phyloP scores from a whole-genome alignment of 495 filamentous ascomycete genomes.

The Aspergillus funiculosus region DNA sequence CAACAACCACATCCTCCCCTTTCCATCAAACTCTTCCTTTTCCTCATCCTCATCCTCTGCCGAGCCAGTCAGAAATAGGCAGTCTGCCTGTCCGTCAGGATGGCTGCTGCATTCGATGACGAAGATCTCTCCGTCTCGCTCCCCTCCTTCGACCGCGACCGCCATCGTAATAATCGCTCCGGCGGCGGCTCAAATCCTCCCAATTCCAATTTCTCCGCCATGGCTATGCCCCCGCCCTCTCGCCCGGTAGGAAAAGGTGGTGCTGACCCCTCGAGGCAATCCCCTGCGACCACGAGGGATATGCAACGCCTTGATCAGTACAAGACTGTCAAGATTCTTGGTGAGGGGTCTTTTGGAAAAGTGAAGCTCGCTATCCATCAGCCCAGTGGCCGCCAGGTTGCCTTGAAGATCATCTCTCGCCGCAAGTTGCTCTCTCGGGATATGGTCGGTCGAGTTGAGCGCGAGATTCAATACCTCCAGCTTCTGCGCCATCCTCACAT shows the following conservation, averaged over 20 bases:
- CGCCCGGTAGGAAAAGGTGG: constrained; percentile 33
- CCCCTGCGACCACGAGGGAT: constrained; percentile 44
- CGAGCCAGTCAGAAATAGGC: constrained; percentile 18
- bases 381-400: constrained; percentile 86
- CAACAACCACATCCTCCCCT: constrained; percentile 1
- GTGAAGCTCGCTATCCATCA: constrained; percentile 93
- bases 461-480: constrained; percentile 97
- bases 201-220: constrained; percentile 33
- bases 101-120: constrained; percentile 63
- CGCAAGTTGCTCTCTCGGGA: constrained; percentile 92
- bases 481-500: constrained; percentile 94
- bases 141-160: constrained; percentile 55
- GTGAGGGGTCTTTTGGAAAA: constrained; percentile 96
- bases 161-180: constrained; percentile 33
- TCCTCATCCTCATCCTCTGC: too few relatives aligned
- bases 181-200: constrained; percentile 21
- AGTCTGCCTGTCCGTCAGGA: constrained; percentile 19
- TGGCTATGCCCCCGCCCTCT: constrained; percentile 46
- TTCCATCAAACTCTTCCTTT: too few relatives aligned
- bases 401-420: constrained; percentile 92
- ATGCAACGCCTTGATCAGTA: constrained; percentile 87
- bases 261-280: constrained; percentile 33
- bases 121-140: constrained; percentile 90
- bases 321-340: constrained; percentile 80
- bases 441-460: constrained; percentile 94